A percentile compares a stretch with the other conserved stretches of the same genome.
These are phyloP conservation scores for Stephanodiscus triporus DNA, from an alignment of 108 stramenopile species.

Conservation along the genomic window DNA sequence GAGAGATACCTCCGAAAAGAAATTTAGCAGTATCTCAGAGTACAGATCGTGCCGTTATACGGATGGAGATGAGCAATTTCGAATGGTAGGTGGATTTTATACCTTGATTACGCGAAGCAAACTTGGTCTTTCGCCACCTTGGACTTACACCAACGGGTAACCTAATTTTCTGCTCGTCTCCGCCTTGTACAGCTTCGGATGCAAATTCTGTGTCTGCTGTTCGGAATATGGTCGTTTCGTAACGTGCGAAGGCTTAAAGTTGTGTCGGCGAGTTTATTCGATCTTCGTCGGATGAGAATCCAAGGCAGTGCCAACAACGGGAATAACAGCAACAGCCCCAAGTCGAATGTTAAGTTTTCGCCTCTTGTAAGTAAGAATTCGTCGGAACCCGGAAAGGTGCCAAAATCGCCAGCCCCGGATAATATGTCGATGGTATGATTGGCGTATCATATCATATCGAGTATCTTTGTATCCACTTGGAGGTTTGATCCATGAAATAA, in stretches of 20 bases:
- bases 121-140: background rate
- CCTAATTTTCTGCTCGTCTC: background rate
- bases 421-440: slow-evolving; percentile 31
- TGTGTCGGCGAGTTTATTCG: slow-evolving; percentile 45
- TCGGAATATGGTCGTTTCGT: slow-evolving; percentile 38
- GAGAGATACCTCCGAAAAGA: slow-evolving; percentile 26
- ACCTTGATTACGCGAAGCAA: background rate
- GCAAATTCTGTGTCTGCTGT: slow-evolving; percentile 40
- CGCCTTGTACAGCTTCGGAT: slow-evolving; percentile 23
- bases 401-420: slow-evolving; percentile 37
- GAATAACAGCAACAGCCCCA: slow-evolving; percentile 1
- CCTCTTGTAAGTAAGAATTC: slow-evolving; percentile 22
- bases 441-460: background rate
- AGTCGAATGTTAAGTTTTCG: slow-evolving; percentile 24
- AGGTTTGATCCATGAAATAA: background rate
- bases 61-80: slow-evolving; percentile 37
- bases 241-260: slow-evolving; percentile 34
- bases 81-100: slow-evolving; percentile 27
- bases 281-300: slow-evolving; percentile 41
- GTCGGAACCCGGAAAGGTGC: slow-evolving; percentile 26
- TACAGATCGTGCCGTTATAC: slow-evolving; percentile 45
- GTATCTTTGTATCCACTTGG: background rate
- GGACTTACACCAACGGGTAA: background rate
- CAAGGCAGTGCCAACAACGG: slow-evolving; percentile 18
- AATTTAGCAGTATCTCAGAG: slow-evolving; percentile 19